Percentiles rank a stretch among this genome's conserved stretches.
phyloP scores from a whole-genome alignment of 768 basidiomycete species.

The Kwoniella newhampshirensis region DNA sequence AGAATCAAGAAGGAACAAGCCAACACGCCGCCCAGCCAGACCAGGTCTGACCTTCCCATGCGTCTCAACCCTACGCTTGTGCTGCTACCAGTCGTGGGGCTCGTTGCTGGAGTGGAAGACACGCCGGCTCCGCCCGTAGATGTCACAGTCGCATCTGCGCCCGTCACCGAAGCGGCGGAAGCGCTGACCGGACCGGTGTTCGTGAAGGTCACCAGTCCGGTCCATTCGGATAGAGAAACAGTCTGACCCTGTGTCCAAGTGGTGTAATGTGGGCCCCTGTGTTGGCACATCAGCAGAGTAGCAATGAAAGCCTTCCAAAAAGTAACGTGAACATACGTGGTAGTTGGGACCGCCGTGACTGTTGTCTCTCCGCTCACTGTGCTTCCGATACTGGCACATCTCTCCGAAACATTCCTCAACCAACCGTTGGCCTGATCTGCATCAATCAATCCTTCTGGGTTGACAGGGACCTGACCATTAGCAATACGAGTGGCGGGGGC shows the following conservation, averaged over 20 bases:
- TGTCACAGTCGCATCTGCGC: no score
- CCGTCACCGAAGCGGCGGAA: no score
- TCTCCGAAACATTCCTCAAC: conserved; percentile 17
- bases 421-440: conserved; percentile 6
- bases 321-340: conserved; percentile 12
- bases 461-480: neutral
- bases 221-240: conserved; percentile 7
- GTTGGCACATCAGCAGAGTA: neutral
- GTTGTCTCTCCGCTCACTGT: neutral
- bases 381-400: neutral
- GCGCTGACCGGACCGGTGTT: no score
- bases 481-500: neutral
- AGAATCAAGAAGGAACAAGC: no score
- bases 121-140: no score
- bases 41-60: no score
- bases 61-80: no score
- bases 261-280: conserved; percentile 18
- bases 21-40: no score
- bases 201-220: conserved; percentile 3
- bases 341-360: conserved; percentile 21
- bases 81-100: no score
- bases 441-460: conserved; percentile 19
- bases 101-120: no score
- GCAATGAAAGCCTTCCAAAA: neutral
- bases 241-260: conserved; percentile 10